Percentiles rank a stretch among this genome's conserved stretches.
Evolutionary conservation across 2,329 filamentous ascomycete genomes (phyloP).

Genomic region (Pseudogymnoascus sp.): DNA sequence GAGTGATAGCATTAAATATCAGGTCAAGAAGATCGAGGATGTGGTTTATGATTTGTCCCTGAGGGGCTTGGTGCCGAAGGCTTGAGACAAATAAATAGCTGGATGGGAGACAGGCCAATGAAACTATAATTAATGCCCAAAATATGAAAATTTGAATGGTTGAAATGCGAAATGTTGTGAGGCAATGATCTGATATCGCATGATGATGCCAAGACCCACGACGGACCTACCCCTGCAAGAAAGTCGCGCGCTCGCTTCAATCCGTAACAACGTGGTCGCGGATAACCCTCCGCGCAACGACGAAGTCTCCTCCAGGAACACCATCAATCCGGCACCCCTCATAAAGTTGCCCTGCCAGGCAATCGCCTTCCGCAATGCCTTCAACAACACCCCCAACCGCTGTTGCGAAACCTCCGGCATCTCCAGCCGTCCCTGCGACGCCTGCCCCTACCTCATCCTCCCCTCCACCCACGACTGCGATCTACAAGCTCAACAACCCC

Average conservation of each 20-base stretch:
- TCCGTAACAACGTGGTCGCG: not conserved
- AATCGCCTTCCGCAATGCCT: not conserved
- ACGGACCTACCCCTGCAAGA: not conserved
- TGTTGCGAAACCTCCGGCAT: not conserved
- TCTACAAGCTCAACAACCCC: conserved; percentile 2
- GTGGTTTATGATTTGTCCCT: conserved; percentile 93
- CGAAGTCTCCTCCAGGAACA: not conserved
- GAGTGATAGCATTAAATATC: conserved; percentile 92
- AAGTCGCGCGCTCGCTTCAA: conserved; percentile 3
- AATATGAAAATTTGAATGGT: not conserved
- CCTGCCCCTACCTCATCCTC: not conserved
- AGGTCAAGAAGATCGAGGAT: conserved; percentile 95
- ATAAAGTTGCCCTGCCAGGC: not conserved
- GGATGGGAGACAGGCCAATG: not conserved
- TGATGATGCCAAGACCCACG: not conserved
- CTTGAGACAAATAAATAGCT: conserved; percentile 1
- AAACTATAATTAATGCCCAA: not conserved
- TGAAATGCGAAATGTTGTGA: not conserved
- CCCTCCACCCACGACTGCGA: not conserved
- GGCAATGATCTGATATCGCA: conserved; percentile 1
- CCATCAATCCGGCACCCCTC: not conserved
- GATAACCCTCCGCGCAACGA: not conserved
- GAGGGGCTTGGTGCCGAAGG: conserved; percentile 62
- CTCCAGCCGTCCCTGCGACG: not conserved
- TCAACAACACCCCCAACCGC: not conserved